Evolutionary conservation across 164 flowering plant species (phyloP).

Genomic region (Magnolia changhungtana): DNA sequence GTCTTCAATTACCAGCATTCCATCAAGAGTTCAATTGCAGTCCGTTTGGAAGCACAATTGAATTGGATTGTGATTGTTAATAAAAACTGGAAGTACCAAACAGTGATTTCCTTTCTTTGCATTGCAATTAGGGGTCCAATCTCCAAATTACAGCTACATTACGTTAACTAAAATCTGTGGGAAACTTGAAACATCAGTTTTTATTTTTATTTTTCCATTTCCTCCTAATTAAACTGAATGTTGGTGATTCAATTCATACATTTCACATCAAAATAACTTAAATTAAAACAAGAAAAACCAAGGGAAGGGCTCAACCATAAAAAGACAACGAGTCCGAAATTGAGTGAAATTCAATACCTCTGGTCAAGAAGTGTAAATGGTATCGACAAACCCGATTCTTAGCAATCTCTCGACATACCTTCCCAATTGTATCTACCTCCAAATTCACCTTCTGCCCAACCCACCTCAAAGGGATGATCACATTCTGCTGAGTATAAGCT

Average conservation of each 20-base stretch:
- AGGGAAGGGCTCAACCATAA: neutral
- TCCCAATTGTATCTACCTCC: constrained; percentile 93
- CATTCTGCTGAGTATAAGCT: constrained; percentile 81
- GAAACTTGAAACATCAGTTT: no score
- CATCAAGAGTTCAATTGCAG: no score
- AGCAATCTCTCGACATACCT: constrained; percentile 87
- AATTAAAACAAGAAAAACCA: neutral
- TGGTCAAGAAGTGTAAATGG: constrained; percentile 24
- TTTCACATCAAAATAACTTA: neutral
- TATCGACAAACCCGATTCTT: constrained; percentile 38
- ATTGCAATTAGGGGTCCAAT: no score
- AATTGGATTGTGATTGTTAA: no score
- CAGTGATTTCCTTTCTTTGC: no score
- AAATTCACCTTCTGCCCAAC: constrained; percentile 87
- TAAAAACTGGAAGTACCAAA: no score
- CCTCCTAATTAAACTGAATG: no score
- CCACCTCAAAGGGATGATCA: constrained; percentile 80
- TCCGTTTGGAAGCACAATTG: no score
- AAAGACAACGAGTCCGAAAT: neutral
- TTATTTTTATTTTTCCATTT: no score
- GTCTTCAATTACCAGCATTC: no score
- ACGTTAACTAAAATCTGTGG: no score
- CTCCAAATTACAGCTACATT: no score
- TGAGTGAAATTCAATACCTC: neutral
- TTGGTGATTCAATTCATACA: neutral